These are phyloP conservation scores for Andrographis paniculata DNA, from an alignment of 305 asterid genomes.

Conservation along the genomic window DNA sequence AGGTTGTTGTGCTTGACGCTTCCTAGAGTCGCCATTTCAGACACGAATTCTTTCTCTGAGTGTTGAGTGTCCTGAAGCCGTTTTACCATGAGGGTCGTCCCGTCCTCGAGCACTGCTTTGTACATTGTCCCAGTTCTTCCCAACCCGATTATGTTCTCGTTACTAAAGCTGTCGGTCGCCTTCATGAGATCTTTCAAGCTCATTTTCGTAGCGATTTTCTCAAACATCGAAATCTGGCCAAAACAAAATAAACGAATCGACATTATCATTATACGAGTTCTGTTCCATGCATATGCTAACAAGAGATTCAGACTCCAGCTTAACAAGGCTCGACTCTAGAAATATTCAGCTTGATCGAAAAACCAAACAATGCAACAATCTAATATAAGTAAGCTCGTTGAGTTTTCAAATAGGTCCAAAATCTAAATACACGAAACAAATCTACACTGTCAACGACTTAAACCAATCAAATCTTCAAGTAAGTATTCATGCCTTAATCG, in stretches of 20 bases:
- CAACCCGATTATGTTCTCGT: conserved; percentile 58
- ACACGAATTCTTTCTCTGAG: conserved; percentile 63
- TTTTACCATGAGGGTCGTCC: conserved; percentile 71
- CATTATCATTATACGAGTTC: conserved; percentile 2
- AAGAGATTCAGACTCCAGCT: no score
- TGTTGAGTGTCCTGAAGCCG: conserved; percentile 73
- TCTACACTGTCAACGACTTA: no score
- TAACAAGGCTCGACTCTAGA: no score
- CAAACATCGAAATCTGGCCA: conserved; percentile 85
- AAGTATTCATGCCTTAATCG: no score
- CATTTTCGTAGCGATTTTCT: conserved; percentile 72
- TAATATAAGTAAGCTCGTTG: no score
- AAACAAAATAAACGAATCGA: conserved; percentile 17
- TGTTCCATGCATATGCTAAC: no score
- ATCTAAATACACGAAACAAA: no score
- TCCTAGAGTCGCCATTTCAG: conserved; percentile 78
- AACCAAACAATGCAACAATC: not conserved
- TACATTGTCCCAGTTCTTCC: conserved; percentile 64
- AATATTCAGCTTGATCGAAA: not conserved
- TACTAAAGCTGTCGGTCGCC: conserved; percentile 72
- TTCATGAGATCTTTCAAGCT: conserved; percentile 83
- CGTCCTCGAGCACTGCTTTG: conserved; percentile 30
- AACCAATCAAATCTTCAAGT: no score
- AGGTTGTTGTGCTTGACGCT: conserved; percentile 20
- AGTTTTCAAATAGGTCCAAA: not conserved